Evolutionary conservation across 148 eudicot species (phyloP), one percentile per base, ranked within the genome.

Genomic region (Chenopodium album): DNA sequence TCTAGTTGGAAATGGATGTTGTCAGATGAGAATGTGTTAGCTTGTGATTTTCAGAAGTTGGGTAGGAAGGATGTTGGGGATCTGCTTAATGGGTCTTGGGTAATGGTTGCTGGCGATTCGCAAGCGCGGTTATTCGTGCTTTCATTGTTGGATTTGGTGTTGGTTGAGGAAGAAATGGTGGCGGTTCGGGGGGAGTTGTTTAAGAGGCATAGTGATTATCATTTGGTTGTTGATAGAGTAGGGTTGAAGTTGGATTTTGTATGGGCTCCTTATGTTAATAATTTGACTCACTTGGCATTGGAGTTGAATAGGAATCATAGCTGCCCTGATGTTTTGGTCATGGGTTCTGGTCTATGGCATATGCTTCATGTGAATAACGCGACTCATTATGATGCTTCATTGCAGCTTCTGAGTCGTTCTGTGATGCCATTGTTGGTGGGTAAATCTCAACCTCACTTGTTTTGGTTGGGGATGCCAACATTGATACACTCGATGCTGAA

Each of bases 271-370:
- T 94, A 91, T 76, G 87, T 84, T 56, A 79, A 46, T 6, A 92
- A 94, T 86, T 83, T 92, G 86, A 96, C 93, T 0, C 80, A 84
- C 28, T 79, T 90, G 59, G 77, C 85, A 77, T 23, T 72, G 28
- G 89, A 70, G 12, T 85, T 90, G 62, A 88, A 79, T 77, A 75
- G 73, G 52, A 90, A 85, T n/a, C 84, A 79, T 85, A 87, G 80
- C 68, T 87, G 78, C 68, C 99, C 99, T 0, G 95, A 96, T 90
- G 93, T 96, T 80, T 62, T 94, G 73, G 88, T 94, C 34, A 90
- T 96, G 92, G 98, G 99, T 31, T 89, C 93, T n/a, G 99, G 99
- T 56, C 87, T 96, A 37, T 96, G 99, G 99, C 92, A 96, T 82
- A 94, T 94, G 97, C 85, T 96, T n/a, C 98, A 91, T 81, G 64